phyloP scores from a whole-genome alignment of 2,329 filamentous ascomycete species.

The Drechslerella coelobrocha region DNA sequence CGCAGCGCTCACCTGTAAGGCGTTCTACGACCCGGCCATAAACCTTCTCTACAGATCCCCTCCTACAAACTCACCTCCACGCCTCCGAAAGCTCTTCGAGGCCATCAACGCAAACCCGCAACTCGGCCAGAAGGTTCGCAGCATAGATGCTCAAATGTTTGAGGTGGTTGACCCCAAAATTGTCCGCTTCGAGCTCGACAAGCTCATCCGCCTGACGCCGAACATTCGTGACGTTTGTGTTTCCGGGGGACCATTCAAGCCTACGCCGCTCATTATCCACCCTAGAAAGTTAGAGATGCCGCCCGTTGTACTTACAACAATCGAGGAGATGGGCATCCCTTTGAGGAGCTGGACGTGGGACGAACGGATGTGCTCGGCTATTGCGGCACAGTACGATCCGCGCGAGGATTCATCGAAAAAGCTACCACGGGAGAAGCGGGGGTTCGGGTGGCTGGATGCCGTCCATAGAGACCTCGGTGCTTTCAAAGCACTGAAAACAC shows the following conservation, averaged over 20 bases:
- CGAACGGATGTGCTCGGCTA: constrained; percentile 7
- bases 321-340: constrained; percentile 15
- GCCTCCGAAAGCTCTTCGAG: constrained; percentile 32
- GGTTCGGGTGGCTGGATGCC: constrained; percentile 33
- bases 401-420: constrained; percentile 5
- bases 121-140: constrained; percentile 17
- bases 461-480: constrained; percentile 27
- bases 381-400: constrained; percentile 25
- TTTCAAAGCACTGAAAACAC: constrained; percentile 26
- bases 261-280: neutral
- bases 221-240: constrained; percentile 20
- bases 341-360: constrained; percentile 40
- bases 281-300: constrained; percentile 18
- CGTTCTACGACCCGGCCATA: constrained; percentile 36
- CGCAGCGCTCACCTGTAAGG: constrained; percentile 35
- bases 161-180: constrained; percentile 36
- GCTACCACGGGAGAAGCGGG: neutral
- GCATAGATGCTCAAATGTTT: constrained; percentile 13
- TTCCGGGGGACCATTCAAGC: constrained; percentile 13
- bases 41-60: constrained; percentile 34
- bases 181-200: constrained; percentile 30
- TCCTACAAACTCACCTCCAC: constrained; percentile 14
- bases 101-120: constrained; percentile 16
- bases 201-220: constrained; percentile 23
- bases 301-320: constrained; percentile 7